Evolutionary conservation across 2,329 filamentous ascomycete species (phyloP).

Genomic region (Pseudonectria buxi): DNA sequence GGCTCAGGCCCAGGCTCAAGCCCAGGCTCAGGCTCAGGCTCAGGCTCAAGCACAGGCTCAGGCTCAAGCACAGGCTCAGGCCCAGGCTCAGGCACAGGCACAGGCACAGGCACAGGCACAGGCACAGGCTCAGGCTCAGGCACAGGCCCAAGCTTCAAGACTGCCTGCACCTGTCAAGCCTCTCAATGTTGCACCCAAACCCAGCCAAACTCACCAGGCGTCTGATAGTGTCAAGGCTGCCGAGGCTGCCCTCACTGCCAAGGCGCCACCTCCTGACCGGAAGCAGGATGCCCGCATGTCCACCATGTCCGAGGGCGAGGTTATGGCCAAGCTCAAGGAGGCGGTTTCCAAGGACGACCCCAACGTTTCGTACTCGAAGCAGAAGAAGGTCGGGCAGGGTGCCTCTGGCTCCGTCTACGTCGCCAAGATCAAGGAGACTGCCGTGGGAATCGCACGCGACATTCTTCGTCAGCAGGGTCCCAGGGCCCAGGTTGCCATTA

Average conservation of each 20-base stretch:
- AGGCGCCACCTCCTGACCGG: conserved; percentile 63
- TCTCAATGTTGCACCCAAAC: conserved; percentile 69
- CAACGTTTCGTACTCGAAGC: conserved; percentile 92
- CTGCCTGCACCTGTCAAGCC: conserved; percentile 66
- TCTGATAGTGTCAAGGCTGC: conserved; percentile 77
- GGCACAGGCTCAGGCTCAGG: too few species aligned
- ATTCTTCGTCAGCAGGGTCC: conserved; percentile 72
- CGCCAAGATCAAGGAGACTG: conserved; percentile 85
- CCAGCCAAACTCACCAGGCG: conserved; percentile 39
- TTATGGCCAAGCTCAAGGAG: conserved; percentile 91
- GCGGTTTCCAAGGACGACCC: conserved; percentile 95
- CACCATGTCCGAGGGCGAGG: conserved; percentile 92
- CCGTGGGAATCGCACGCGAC: conserved; percentile 76
- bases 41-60: conserved; percentile 40
- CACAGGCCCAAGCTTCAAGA: conserved; percentile 39
- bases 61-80: conserved; percentile 32
- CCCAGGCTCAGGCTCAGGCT: conserved; percentile 34
- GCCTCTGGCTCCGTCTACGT: conserved; percentile 98
- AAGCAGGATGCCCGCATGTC: conserved; percentile 97
- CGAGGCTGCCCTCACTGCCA: conserved; percentile 80
- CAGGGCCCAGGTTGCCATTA: conserved; percentile 90
- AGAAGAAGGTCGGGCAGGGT: conserved; percentile 99
- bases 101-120: too few species aligned
- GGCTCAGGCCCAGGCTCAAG: conserved; percentile 34
- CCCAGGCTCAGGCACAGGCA: conserved; percentile 26